Percentiles rank a stretch among this genome's conserved stretches.
Evolutionary conservation across 2,329 filamentous ascomycete species (phyloP).

Genomic region (Lizonia empirigonia): DNA sequence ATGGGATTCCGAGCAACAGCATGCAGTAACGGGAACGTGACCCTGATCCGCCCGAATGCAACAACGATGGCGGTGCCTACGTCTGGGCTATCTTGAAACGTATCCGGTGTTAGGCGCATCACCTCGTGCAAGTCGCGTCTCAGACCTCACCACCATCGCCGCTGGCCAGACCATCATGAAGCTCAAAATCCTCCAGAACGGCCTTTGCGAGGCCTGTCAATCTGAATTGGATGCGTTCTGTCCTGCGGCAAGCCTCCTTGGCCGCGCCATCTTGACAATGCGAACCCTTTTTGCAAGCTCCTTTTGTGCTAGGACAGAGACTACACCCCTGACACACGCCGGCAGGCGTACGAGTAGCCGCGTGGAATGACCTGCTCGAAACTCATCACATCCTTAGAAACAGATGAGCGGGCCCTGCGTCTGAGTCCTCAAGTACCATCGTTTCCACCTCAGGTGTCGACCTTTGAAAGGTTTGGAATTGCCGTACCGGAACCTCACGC

Average conservation of each 20-base stretch:
- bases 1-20: neutral
- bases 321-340: slow-evolving; percentile 31
- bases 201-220: slow-evolving; percentile 24
- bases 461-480: slow-evolving; percentile 41
- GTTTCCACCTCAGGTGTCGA: slow-evolving; percentile 34
- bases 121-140: slow-evolving; percentile 41
- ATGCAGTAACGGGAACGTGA: neutral
- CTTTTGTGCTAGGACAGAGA: slow-evolving; percentile 24
- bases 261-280: slow-evolving; percentile 33
- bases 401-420: slow-evolving; percentile 32
- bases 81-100: slow-evolving; percentile 35
- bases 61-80: neutral
- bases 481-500: slow-evolving; percentile 35
- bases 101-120: slow-evolving; percentile 32
- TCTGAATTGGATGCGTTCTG: slow-evolving; percentile 22
- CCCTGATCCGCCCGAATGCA: neutral
- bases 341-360: slow-evolving; percentile 34
- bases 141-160: slow-evolving; percentile 37
- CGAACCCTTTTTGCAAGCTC: slow-evolving; percentile 26
- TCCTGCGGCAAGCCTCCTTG: slow-evolving; percentile 26
- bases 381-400: slow-evolving; percentile 37
- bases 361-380: slow-evolving; percentile 31
- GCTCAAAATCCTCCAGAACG: slow-evolving; percentile 31
- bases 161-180: slow-evolving; percentile 46
- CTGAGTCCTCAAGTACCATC: slow-evolving; percentile 35